Base-by-base conservation (phyloP, 768 basidiomycete species). In the Lactarius indigo region DNA sequence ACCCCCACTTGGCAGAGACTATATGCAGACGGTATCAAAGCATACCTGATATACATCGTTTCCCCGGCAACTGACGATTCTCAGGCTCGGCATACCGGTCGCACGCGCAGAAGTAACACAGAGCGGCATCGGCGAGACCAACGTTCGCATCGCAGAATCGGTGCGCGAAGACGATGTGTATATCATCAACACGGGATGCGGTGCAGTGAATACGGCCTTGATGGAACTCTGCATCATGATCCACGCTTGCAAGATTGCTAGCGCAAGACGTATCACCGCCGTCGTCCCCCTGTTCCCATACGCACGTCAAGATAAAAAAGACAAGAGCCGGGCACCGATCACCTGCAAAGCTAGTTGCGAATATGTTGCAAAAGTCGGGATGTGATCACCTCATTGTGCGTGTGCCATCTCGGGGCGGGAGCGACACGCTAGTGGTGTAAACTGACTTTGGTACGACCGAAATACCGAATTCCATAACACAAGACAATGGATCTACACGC, bases 181-280 rank as follows among this genome's bases (percentile, higher is more conserved):
- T 79, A 98, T 99, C 77, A 89, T 99, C 81, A 97, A 95, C 79
- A 93, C 94, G 44, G 91, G 93, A 17, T 89, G 89, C 72, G 87
- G 90, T 28, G 81, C 87, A 64, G 86, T 98, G 72, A 98, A 98
- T 75, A 95, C 93, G 31, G 84, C 96, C 47, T 86, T 99, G 69
- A 98, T 99, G 94, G 97, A 98, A 77, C 85, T 95, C 56, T 94
- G 96, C 76, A 98, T 98, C 74, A 96, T 99, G 94, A 94, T 98
- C 74, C 96, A 98, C 75, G 96, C 97, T 12, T 97, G 96, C 87
- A 96, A 96, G 80, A 98, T 98, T 73, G 96, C 97, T n/a, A 96
- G 94, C 70, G 96, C 97, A 57, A 92, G 91, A 78, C 84, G 97
- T 68, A 98, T 99, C 75, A 99, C 97, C 7, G 97, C 96, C n/a